Evolutionary conservation across 2,329 filamentous ascomycete species (phyloP), one percentile per base, ranked within the genome.

Genomic region (Pseudogymnoascus sp.): DNA sequence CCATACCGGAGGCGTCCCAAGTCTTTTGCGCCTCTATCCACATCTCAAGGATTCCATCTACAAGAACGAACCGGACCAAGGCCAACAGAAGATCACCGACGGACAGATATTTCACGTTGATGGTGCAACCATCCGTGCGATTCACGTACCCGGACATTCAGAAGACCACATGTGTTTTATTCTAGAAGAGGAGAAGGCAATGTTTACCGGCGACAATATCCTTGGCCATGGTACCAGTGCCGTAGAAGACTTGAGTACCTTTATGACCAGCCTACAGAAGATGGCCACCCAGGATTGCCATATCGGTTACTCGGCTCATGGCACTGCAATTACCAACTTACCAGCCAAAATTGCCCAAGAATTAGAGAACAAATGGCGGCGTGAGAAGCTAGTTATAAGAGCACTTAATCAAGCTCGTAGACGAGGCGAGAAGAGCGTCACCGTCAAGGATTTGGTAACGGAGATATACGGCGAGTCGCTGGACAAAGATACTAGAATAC

Each of bases 131-230:
- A 72, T 95, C 61, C 82, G 78, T 14, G 89, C 89, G 0, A 78
- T 86, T 16, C 77, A 86, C 72, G 82, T 81, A 6, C 87, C 87
- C 0, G 87, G 92, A 0, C 92, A 96, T 72, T 88, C 92, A 0
- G 78, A 78, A 1, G 92, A 96, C 71, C 92, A 96, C 74, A 87
- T 92, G 80, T 85, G 82, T 19, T 88, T 96, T 69, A 74, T 91
- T 2, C 75, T 95, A 7, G 81, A 86, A 50, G 89, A 95, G 68
- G 81, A 95, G 70, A 81, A 90, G 67, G 87, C 89, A 53, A 84
- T 96, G 76, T 93, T 96, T 74, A 95, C 91, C 0, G 91, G 88
- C 6, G 91, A 96, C 75, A 93, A 92, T 71, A 86, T 96, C 4
- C 80, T 96, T 1, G 91, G 91, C 1, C 89, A 96, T 63, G 90